phyloP scores from a whole-genome alignment of 2,329 filamentous ascomycete species.

The Fusarium marasasianum region DNA sequence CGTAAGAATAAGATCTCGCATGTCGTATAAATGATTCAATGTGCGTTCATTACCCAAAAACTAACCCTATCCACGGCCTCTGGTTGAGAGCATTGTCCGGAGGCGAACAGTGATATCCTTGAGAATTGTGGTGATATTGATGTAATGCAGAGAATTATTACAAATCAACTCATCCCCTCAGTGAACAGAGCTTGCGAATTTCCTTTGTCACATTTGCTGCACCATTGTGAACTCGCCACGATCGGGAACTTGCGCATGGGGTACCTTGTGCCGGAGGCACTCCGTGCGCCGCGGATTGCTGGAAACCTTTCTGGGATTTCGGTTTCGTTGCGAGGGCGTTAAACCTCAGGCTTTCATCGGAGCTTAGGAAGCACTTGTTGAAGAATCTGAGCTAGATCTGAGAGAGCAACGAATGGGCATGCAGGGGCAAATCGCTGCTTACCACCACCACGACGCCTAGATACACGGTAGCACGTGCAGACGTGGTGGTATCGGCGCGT shows the following conservation, averaged over 20 bases:
- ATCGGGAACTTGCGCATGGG: conserved; percentile 17
- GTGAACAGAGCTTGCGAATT: conserved; percentile 5
- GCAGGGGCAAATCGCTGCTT: neutral
- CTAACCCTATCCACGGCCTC: neutral
- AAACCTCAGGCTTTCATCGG: conserved; percentile 16
- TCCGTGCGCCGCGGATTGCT: neutral
- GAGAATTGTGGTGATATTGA: conserved; percentile 4
- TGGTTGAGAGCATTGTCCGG: neutral
- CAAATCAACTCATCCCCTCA: conserved; percentile 19
- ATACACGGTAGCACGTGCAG: conserved; percentile 1
- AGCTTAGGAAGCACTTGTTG: neutral
- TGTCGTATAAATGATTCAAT: neutral
- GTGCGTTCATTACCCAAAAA: neutral
- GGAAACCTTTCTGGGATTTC: neutral
- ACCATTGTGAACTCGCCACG: conserved; percentile 23
- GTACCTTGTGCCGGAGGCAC: neutral
- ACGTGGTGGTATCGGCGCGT: neutral
- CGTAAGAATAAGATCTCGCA: neutral
- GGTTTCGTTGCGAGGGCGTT: conserved; percentile 17
- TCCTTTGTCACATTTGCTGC: neutral
- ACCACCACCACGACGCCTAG: neutral
- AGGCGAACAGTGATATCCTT: neutral
- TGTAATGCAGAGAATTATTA: conserved; percentile 20
- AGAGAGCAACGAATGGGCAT: conserved; percentile 21
- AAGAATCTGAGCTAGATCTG: conserved; percentile 22